phyloP scores from a whole-genome alignment of 148 eudicot species.

The Mesembryanthemum crystallinum region DNA sequence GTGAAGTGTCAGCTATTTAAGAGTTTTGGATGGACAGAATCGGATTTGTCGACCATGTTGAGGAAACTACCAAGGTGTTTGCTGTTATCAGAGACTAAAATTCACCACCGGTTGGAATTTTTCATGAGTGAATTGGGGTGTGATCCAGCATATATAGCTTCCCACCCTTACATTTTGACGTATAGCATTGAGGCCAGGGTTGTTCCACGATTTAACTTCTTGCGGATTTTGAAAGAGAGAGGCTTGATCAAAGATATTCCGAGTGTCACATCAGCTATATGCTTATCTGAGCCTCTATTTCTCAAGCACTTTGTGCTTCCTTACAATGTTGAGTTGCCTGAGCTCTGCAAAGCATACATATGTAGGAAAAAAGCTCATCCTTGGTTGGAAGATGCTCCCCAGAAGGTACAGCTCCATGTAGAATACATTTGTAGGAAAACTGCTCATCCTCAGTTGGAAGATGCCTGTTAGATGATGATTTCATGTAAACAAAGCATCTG shows the following conservation, averaged over 20 bases:
- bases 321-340: conserved; percentile 30
- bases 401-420: too few species aligned
- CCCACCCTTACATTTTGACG: conserved; percentile 23
- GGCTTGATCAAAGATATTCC: conserved; percentile 10
- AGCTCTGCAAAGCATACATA: conserved; percentile 27
- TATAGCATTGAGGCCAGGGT: conserved; percentile 34
- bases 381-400: too few species aligned
- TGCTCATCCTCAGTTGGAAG: too few species aligned
- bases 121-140: conserved; percentile 40
- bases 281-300: conserved; percentile 21
- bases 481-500: conserved; percentile 3
- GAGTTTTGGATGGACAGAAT: conserved; percentile 42
- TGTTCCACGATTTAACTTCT: conserved; percentile 24
- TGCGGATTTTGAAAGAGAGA: conserved; percentile 26
- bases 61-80: conserved; percentile 25
- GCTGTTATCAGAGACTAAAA: conserved; percentile 20
- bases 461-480: too few species aligned
- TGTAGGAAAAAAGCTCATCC: conserved; percentile 3
- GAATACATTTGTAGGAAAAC: too few species aligned
- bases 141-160: conserved; percentile 20
- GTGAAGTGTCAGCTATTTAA: conserved; percentile 24
- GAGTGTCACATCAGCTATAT: conserved; percentile 10
- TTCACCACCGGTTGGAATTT: conserved; percentile 19
- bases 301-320: conserved; percentile 21
- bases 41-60: conserved; percentile 20